Base-by-base conservation (phyloP, 2,329 filamentous ascomycete genomes). In the Penicillium sp. region DNA sequence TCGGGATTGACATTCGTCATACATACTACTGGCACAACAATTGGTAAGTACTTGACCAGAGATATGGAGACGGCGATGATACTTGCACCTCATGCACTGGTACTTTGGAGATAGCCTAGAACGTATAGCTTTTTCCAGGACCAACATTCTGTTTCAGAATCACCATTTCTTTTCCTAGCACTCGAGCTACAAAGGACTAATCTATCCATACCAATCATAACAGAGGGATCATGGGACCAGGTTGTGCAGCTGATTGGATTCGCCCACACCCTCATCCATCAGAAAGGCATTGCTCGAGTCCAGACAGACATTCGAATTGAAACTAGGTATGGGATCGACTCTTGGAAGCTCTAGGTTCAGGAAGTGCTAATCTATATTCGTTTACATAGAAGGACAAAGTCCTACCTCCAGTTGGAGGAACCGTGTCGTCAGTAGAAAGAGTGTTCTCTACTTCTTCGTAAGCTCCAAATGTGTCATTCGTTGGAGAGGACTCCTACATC, bases 11-110 rank as follows among this genome's bases (percentile, higher is more conserved):
- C 85, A 64, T 92, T 90, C 71, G 87, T 84, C 41, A 93, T 96
- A 90, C 92, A 96, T 78, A 90, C 90, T 34, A 92, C 92, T 5
- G 93, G 93, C 11, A 96, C 92, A 0, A 96, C 91, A 0, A 84
- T 96, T 60, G 91, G 90, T 92, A 79, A 58, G 86, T 80, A 7
- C 11, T 0, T 48, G 14, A 8, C 6, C 5, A 34, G 20, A n/a
- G 28, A n/a, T 3, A 17, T 6, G 11, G 15, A 10, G 7, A 17
- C 31, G 25, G 15, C 43, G 5, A 15, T 48, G 8, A 34, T 17
- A 22, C 47, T 49, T 35, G 47, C 12, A 14, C 14, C 31, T 14
- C n/a, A 5, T 35, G 14, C 28, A 11, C 17, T 8, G n/a, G n/a
- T 35, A 6, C 28, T 5, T 35, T 8, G 31, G 34, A 20, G 15